phyloP scores from a whole-genome alignment of 768 basidiomycete species.

The Agaricus sinodeliciosus region DNA sequence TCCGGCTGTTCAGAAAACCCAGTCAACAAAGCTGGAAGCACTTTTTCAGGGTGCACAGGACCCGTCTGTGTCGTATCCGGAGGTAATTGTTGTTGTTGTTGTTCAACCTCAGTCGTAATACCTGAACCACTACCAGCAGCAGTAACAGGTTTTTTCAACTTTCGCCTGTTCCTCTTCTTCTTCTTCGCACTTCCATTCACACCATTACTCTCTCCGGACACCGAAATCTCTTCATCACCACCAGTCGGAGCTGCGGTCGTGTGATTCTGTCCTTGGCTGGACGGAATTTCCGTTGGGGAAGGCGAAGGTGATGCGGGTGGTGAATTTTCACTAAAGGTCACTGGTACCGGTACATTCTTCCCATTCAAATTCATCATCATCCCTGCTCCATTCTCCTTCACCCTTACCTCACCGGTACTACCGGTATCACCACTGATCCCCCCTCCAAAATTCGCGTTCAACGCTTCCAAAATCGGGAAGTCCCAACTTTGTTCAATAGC shows the following conservation, averaged over 20 bases:
- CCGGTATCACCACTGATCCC: not conserved
- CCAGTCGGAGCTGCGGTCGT: not conserved
- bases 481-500: constrained; percentile 63
- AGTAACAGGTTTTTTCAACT: constrained; percentile 17
- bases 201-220: constrained; percentile 14
- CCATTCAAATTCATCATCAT: constrained; percentile 5
- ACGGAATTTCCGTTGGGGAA: constrained; percentile 8
- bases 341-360: constrained; percentile 6
- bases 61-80: not conserved
- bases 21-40: constrained; percentile 5
- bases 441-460: not conserved
- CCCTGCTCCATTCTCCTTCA: not conserved
- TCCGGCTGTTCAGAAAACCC: constrained; percentile 10
- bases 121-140: constrained; percentile 16
- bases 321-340: constrained; percentile 2
- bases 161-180: constrained; percentile 16
- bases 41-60: constrained; percentile 7
- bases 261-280: not conserved
- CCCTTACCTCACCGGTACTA: not conserved
- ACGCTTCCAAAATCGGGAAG: constrained; percentile 24
- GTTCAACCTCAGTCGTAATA: constrained; percentile 16
- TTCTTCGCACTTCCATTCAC: constrained; percentile 14
- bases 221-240: not conserved
- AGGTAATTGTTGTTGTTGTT: too few species aligned
- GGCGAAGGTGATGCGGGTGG: constrained; percentile 21